Conservation (phyloP, 768 basidiomycete genomes). For the Neoboletus subvelutipes region DNA sequence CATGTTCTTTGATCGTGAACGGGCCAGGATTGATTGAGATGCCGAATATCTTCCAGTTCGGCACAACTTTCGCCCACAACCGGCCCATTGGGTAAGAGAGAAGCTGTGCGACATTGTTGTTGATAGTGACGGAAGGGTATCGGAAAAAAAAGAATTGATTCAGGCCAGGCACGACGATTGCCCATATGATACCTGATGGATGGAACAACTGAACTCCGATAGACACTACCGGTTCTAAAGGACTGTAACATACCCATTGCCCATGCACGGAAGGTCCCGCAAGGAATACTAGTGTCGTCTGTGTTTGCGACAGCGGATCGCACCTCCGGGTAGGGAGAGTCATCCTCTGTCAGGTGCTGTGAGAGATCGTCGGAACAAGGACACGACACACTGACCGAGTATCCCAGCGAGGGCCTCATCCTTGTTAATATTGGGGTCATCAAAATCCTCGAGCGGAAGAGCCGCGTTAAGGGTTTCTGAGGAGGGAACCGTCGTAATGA, state of each 20-base stretch:
- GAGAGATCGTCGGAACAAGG: conserved; percentile 15
- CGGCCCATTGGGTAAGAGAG: conserved; percentile 70
- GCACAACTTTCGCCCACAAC: conserved; percentile 55
- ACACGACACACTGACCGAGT: conserved; percentile 20
- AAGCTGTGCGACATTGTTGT: conserved; percentile 67
- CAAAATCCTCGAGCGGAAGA: conserved; percentile 26
- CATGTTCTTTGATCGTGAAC: conserved; percentile 74
- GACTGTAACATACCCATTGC: conserved; percentile 39
- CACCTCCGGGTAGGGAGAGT: conserved; percentile 85
- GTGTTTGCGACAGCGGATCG: conserved; percentile 74
- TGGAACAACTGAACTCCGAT: not conserved
- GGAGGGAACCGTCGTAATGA: not conserved
- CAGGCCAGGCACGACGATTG: conserved; percentile 65
- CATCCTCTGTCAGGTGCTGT: conserved; percentile 46
- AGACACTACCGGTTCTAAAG: not conserved
- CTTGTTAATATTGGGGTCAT: conserved; percentile 40
- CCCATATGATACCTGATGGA: conserved; percentile 43
- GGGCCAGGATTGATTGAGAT: conserved; percentile 70
- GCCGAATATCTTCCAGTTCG: conserved; percentile 53
- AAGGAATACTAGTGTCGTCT: conserved; percentile 67
- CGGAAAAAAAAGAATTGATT: conserved; percentile 80
- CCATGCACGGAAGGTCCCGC: conserved; percentile 61
- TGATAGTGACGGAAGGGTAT: conserved; percentile 48
- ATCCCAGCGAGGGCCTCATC: conserved; percentile 25
- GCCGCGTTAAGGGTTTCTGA: conserved; percentile 4